Evolutionary conservation across 2,329 filamentous ascomycete species (phyloP).

Genomic region (Fusarium sp.): DNA sequence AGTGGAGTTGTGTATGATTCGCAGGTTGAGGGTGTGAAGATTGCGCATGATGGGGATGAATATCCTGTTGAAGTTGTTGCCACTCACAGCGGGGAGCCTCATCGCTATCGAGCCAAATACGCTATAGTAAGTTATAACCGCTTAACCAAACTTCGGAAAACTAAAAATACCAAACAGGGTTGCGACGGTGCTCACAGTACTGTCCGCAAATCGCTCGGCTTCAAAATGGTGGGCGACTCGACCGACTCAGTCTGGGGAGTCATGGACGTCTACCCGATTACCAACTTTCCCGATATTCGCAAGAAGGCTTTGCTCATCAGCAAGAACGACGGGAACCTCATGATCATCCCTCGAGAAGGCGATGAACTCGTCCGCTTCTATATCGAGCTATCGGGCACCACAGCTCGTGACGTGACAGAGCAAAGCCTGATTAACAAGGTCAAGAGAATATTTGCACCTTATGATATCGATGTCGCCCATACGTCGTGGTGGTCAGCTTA

Average conservation of each 20-base stretch:
- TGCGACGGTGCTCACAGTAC: constrained; percentile 46
- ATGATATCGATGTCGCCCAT: constrained; percentile 56
- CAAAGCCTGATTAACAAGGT: constrained; percentile 57
- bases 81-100: neutral
- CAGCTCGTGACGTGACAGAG: constrained; percentile 15
- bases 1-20: constrained; percentile 30
- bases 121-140: constrained; percentile 18
- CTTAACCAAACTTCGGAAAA: fast-evolving
- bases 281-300: constrained; percentile 48
- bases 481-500: constrained; percentile 53
- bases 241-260: constrained; percentile 49
- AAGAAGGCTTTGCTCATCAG: constrained; percentile 49
- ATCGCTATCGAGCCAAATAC: constrained; percentile 33
- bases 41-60: neutral
- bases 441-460: constrained; percentile 65
- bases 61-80: constrained; percentile 31
- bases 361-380: constrained; percentile 45
- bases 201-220: constrained; percentile 43
- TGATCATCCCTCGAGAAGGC: constrained; percentile 46
- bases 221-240: constrained; percentile 46
- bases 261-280: constrained; percentile 45
- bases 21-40: constrained; percentile 32
- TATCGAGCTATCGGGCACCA: constrained; percentile 28
- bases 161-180: neutral
- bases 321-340: constrained; percentile 37